Conservation (phyloP, 2,329 filamentous ascomycete genomes). For the Aspergillus intermedius region DNA sequence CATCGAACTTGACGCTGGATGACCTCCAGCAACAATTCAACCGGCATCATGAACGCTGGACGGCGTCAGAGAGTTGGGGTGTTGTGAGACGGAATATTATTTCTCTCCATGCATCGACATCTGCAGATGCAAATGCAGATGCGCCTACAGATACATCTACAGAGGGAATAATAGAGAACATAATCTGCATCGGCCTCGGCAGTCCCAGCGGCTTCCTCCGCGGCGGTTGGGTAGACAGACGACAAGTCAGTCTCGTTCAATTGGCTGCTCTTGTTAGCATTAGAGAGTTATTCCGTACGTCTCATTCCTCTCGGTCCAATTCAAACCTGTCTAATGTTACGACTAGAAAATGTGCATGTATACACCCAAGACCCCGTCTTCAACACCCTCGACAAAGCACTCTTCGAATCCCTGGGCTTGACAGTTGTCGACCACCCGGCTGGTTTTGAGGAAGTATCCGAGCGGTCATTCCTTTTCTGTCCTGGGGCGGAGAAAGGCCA, state of each 20-base stretch:
- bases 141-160: background rate
- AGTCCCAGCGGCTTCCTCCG: conserved; percentile 37
- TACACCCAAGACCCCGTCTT: conserved; percentile 54
- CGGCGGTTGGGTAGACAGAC: conserved; percentile 37
- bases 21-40: conserved; percentile 27
- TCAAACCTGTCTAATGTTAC: background rate
- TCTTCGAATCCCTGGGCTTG: conserved; percentile 32
- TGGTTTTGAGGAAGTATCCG: conserved; percentile 47
- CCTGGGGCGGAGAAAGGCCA: conserved; percentile 50
- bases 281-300: conserved; percentile 13
- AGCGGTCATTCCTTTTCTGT: conserved; percentile 52
- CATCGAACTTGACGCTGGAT: conserved; percentile 23
- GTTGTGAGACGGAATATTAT: conserved; percentile 10
- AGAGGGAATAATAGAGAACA: conserved; percentile 15
- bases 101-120: background rate
- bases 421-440: conserved; percentile 42
- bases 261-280: conserved; percentile 32
- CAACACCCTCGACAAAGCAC: conserved; percentile 33
- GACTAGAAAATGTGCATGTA: conserved; percentile 17
- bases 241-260: conserved; percentile 36
- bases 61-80: conserved; percentile 22
- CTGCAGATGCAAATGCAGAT: background rate
- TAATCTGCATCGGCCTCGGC: conserved; percentile 36
- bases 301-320: background rate
- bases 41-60: conserved; percentile 23